Base-by-base conservation (phyloP, 208 protist genomes). In the Tetramitus jugosus region DNA sequence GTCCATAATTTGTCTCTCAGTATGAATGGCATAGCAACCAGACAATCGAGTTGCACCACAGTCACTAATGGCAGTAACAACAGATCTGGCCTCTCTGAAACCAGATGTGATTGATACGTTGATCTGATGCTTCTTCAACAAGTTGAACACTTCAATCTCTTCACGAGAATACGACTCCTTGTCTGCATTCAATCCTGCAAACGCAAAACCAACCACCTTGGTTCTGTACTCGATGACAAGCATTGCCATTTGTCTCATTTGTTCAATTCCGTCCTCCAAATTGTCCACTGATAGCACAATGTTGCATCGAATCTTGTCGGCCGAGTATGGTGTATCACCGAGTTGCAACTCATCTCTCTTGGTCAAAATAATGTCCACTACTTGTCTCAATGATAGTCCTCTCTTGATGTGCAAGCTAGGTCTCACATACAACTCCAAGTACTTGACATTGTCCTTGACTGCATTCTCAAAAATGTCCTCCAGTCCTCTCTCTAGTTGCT, bases 51-150 rank as follows among this genome's bases (percentile, higher is more conserved):
- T 37, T 37, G 56, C 56, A 35, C 56, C 56, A 35, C n/a, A 20
- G 35, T 62, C 56, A 29, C 35, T 20, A 31, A 62, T 62, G 26
- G 56, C 56, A 33, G 56, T 20, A 62, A 62, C 35, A 29, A 62
- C 56, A 62, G n/a, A 37, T 7, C n/a, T 20, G 26, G 56, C n/a
- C n/a, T 62, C 35, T 10, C 35, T 37, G n/a, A 62, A 62, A 33
- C 56, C 56, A 62, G 56, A 20, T 37, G 23, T 31, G 26, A 20
- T 37, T 13, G n/a, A 62, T 1, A 62, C 56, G n/a, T 29, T 62
- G 35, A 62, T 62, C 35, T 62, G 56, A 62, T 62, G 56, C n/a
- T 62, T 62, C 56, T 62, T 62, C 23, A 62, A 29, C 56, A 62
- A 37, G 56, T 62, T 62, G 26, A 62, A 62, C 3, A 62, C 26